phyloP scores from a whole-genome alignment of 1,284 basidiomycete species.

The Pseudozyma sp. region DNA sequence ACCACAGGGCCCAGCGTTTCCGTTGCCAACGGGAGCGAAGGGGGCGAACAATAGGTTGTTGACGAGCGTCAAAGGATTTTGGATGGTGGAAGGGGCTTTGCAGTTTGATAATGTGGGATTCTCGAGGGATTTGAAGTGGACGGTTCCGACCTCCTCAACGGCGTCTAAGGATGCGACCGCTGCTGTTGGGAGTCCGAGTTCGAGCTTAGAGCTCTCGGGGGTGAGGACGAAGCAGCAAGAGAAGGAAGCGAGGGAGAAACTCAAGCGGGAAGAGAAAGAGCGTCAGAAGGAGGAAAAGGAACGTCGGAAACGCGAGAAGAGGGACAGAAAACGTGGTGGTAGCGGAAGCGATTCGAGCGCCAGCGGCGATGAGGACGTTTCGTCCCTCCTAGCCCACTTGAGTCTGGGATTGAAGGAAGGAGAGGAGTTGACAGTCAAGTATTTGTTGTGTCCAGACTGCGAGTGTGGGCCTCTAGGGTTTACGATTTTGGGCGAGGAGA shows the following conservation, averaged over 20 bases:
- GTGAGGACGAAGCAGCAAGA: conserved; percentile 33
- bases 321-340: conserved; percentile 28
- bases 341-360: conserved; percentile 31
- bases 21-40: conserved; percentile 22
- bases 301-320: conserved; percentile 31
- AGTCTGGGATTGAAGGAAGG: conserved; percentile 49
- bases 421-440: conserved; percentile 62
- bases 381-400: conserved; percentile 37
- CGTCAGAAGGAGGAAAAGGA: conserved; percentile 34
- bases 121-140: conserved; percentile 62
- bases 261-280: conserved; percentile 39
- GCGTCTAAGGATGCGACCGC: conserved; percentile 7
- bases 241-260: conserved; percentile 31
- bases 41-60: conserved; percentile 26
- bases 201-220: conserved; percentile 4
- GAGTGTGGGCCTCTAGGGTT: conserved; percentile 67
- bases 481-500: conserved; percentile 50
- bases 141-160: conserved; percentile 22
- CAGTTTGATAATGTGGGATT: conserved; percentile 67
- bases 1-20: conserved; percentile 41
- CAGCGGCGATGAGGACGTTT: conserved; percentile 37
- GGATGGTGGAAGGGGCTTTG: conserved; percentile 59
- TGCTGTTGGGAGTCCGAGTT: conserved; percentile 10
- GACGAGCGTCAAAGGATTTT: conserved; percentile 56
- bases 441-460: conserved; percentile 66